phyloP scores from a whole-genome alignment of 129 eudicot species.

The Chrysanthemum makinoi region DNA sequence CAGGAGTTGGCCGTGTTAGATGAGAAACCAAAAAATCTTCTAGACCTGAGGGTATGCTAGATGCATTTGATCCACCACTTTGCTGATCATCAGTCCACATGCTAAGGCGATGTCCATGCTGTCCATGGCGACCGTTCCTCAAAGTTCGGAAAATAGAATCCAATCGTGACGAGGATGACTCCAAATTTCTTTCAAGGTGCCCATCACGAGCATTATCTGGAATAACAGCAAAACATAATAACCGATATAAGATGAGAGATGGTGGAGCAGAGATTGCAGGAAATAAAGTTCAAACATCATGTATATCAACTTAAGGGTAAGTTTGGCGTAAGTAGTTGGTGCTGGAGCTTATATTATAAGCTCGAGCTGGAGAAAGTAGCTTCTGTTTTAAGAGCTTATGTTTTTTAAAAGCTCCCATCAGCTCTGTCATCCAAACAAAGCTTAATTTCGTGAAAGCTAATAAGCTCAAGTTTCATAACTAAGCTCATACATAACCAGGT shows the following conservation, averaged over 20 bases:
- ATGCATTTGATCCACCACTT: conserved; percentile 66
- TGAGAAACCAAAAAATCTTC: conserved; percentile 84
- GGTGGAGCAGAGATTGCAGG: neutral
- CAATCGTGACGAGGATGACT: conserved; percentile 62
- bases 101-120: conserved; percentile 75
- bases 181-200: conserved; percentile 55
- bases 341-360: too few relatives aligned
- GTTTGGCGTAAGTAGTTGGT: too few relatives aligned
- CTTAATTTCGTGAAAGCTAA: too few relatives aligned
- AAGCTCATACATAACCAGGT: too few relatives aligned
- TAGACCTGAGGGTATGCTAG: conserved; percentile 82
- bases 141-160: conserved; percentile 79
- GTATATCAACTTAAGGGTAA: neutral
- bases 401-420: too few relatives aligned
- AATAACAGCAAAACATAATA: neutral
- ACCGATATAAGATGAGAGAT: neutral
- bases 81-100: conserved; percentile 84
- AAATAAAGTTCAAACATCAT: conserved; percentile 1
- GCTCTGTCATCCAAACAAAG: too few relatives aligned
- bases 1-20: conserved; percentile 58
- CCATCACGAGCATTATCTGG: conserved; percentile 68
- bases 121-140: conserved; percentile 89
- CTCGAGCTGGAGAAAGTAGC: too few relatives aligned
- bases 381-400: too few relatives aligned
- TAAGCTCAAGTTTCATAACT: too few relatives aligned